Percentiles rank a stretch among this genome's conserved stretches.
Conservation (phyloP, 106 monocot species). For the Agapanthus africanus region DNA sequence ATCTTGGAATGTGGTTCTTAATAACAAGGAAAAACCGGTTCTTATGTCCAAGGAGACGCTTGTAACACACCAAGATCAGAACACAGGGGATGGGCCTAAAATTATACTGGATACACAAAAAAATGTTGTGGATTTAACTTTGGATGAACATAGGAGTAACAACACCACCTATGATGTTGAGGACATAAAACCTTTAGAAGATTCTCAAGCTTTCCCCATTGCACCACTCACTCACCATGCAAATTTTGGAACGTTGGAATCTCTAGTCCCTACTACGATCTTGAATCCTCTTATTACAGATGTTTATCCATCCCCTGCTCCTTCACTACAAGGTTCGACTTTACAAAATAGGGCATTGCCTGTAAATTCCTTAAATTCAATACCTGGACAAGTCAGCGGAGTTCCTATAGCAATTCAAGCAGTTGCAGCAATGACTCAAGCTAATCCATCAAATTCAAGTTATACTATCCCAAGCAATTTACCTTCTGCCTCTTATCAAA, state of each 20-base stretch:
- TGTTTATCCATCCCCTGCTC: slow-evolving; percentile 16
- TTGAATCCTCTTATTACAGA: slow-evolving; percentile 22
- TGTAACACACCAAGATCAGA: slow-evolving; percentile 1
- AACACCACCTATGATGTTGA: slow-evolving; percentile 24
- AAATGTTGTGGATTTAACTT: slow-evolving; percentile 39
- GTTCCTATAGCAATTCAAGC: slow-evolving; percentile 31
- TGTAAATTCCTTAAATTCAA: slow-evolving; percentile 8
- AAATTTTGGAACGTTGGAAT: slow-evolving; percentile 20
- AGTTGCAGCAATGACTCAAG: slow-evolving; percentile 23
- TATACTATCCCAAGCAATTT: neutral
- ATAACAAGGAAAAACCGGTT: slow-evolving; percentile 15
- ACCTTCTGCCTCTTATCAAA: neutral
- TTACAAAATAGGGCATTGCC: neutral
- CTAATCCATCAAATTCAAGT: neutral
- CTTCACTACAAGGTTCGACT: neutral
- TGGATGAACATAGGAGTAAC: slow-evolving; percentile 26
- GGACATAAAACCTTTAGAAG: slow-evolving; percentile 43
- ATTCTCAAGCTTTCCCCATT: slow-evolving; percentile 7
- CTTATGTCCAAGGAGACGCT: neutral
- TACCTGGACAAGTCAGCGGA: slow-evolving; percentile 20
- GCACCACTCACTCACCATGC: slow-evolving; percentile 2
- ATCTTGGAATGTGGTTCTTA: slow-evolving; percentile 32
- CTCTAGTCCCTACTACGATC: slow-evolving; percentile 15
- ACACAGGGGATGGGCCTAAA: slow-evolving; percentile 10
- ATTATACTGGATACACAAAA: neutral